These are phyloP conservation scores for Penicillium atrosanguineum DNA, from an alignment of 495 filamentous ascomycete species.

Conservation along the genomic window DNA sequence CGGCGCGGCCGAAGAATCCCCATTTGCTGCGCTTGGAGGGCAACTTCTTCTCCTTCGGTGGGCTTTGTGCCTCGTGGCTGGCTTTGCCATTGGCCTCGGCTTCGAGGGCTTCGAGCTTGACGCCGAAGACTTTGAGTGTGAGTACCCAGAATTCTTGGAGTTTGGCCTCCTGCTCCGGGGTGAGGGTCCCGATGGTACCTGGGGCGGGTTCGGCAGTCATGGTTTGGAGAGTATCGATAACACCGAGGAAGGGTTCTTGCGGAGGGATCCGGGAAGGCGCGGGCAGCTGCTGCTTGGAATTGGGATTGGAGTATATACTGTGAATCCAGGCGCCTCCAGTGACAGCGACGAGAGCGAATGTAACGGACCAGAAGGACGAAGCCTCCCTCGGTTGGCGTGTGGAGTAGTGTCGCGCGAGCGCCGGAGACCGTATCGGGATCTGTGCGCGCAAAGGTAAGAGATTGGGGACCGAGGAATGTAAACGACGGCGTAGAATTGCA, in stretches of 20 bases:
- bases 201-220: slow-evolving; percentile 51
- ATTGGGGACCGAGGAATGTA: slow-evolving; percentile 33
- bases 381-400: slow-evolving; percentile 38
- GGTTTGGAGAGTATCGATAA: slow-evolving; percentile 41
- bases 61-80: slow-evolving; percentile 20
- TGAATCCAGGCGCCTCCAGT: slow-evolving; percentile 38
- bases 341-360: slow-evolving; percentile 31
- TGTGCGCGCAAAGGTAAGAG: slow-evolving; percentile 22
- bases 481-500: slow-evolving; percentile 30
- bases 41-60: slow-evolving; percentile 55
- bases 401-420: slow-evolving; percentile 27
- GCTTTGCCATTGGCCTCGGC: slow-evolving; percentile 7
- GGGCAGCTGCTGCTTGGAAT: slow-evolving; percentile 2
- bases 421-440: slow-evolving; percentile 23
- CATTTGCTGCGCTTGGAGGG: slow-evolving; percentile 62
- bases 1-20: slow-evolving; percentile 56
- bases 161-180: slow-evolving; percentile 82
- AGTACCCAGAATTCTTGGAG: slow-evolving; percentile 82
- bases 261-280: slow-evolving; percentile 6
- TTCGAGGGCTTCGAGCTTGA: slow-evolving; percentile 41
- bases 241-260: slow-evolving; percentile 34
- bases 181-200: slow-evolving; percentile 84
- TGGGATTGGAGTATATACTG: slow-evolving; percentile 27
- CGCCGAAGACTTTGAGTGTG: slow-evolving; percentile 76
- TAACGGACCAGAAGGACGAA: slow-evolving; percentile 40